Conservation (phyloP, 140 eudicot species). For the Cichorium intybus region DNA sequence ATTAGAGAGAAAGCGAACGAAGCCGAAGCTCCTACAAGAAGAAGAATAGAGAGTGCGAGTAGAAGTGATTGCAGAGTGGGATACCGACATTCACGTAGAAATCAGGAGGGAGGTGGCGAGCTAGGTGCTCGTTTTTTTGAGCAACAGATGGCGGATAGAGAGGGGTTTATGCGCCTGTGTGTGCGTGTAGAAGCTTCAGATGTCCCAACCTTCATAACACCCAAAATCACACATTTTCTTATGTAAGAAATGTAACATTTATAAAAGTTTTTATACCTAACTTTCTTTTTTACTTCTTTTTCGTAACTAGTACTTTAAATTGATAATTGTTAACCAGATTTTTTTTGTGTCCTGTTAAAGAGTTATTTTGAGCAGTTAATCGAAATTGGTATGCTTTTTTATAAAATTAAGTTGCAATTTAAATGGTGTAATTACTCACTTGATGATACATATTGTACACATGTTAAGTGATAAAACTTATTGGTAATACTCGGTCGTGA, state of each 20-base stretch:
- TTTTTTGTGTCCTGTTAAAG: too few species aligned
- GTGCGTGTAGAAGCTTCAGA: neutral
- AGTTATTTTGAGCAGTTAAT: too few species aligned
- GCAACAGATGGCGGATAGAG: constrained; percentile 4
- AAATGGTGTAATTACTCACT: too few species aligned
- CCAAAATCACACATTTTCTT: neutral
- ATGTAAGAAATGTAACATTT: too few species aligned
- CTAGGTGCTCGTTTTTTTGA: constrained; percentile 4
- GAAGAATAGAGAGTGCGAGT: constrained; percentile 6
- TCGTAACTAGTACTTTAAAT: neutral
- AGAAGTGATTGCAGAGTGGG: constrained; percentile 15
- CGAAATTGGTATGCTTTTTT: too few species aligned
- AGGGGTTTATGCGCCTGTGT: neutral
- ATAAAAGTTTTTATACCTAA: neutral
- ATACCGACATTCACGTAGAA: constrained; percentile 49
- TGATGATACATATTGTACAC: neutral
- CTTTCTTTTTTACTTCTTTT: neutral
- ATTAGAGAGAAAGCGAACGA: constrained; percentile 17
- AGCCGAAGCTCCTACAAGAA: constrained; percentile 17
- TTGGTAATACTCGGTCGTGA: too few species aligned
- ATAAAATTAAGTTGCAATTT: too few species aligned
- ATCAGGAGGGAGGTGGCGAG: neutral
- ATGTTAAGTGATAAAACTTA: neutral
- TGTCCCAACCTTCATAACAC: neutral
- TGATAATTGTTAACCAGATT: too few species aligned